Base-by-base conservation (phyloP, 768 basidiomycete genomes). In the Podaxis carcinomalis region DNA sequence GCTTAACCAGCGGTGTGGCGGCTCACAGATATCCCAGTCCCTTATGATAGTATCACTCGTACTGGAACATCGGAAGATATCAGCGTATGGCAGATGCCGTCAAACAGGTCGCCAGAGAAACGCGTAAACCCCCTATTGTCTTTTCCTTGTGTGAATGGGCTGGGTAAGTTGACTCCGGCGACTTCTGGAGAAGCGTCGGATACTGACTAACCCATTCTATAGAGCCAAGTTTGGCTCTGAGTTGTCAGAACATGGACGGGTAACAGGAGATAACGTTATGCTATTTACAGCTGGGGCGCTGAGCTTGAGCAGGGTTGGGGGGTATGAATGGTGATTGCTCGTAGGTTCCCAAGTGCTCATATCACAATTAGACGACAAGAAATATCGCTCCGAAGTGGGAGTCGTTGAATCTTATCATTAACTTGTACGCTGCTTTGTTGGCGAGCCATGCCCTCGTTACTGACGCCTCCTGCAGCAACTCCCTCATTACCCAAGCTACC, bases 111-210 rank as follows among this genome's bases (percentile, higher is more conserved):
- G 75, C 83, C 28, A 69, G 76, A 63, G 66, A 70, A 13, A 78
- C 82, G 5, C 79, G 80, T 0, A 84, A 79, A 56, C 75, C 81
- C 0, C 83, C 87, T 6, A 68, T 89, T 16, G 69, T 86, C 35
- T 77, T 85, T 62, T 87, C 86, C 21, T 67, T 89, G 13, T 89
- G 87, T 68, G 78, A 88, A 67, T 89, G 87, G 87, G 87, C 37
- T 73, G 79, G 67, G 87, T 88, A 69, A 65, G 78, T 67, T 65
- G 64, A 79, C 63, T 47, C 7, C 9, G 7, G 36, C 63, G 23
- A 11, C 49, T 27, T 35, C 19, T 37, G 42, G 23, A 44, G 13
- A 36, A 63, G 55, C 5, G 28, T 51, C 55, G 50, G 23, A 25
- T 57, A 55, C 32, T 49, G 59, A 54, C 16, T 19, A 27, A 27